Evolutionary conservation across 2,329 filamentous ascomycete species (phyloP).

Genomic region (Golovinomyces cichoracearum): DNA sequence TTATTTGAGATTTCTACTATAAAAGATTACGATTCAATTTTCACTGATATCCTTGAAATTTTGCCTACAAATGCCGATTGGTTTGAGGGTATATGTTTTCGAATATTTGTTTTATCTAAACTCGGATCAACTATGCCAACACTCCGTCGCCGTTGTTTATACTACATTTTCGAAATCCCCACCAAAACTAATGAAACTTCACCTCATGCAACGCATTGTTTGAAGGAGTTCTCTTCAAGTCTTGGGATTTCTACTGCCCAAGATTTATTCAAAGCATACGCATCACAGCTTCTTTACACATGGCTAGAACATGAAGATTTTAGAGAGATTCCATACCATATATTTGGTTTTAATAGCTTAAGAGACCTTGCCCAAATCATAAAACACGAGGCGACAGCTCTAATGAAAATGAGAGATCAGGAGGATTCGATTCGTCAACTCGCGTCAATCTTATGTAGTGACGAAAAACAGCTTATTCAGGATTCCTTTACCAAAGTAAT

Average conservation of each 20-base stretch:
- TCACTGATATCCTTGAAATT: slow-evolving; percentile 55
- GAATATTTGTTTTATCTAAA: slow-evolving; percentile 48
- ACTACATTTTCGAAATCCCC: slow-evolving; percentile 80
- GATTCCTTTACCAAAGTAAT: slow-evolving; percentile 50
- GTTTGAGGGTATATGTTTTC: slow-evolving; percentile 61
- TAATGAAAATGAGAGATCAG: slow-evolving; percentile 60
- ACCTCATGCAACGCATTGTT: slow-evolving; percentile 46
- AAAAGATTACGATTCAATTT: slow-evolving; percentile 56
- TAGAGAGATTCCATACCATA: slow-evolving; percentile 51
- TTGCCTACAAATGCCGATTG: slow-evolving; percentile 49
- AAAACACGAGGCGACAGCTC: slow-evolving; percentile 50
- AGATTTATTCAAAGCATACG: slow-evolving; percentile 58
- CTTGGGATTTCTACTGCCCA: slow-evolving; percentile 39
- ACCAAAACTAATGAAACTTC: slow-evolving; percentile 40
- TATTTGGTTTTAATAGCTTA: slow-evolving; percentile 54
- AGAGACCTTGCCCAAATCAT: slow-evolving; percentile 42
- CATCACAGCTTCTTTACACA: slow-evolving; percentile 69
- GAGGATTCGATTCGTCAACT: slow-evolving; percentile 35
- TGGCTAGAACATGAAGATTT: slow-evolving; percentile 51
- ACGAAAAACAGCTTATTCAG: slow-evolving; percentile 32
- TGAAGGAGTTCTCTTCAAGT: slow-evolving; percentile 36
- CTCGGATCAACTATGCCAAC: slow-evolving; percentile 69
- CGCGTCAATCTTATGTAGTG: slow-evolving; percentile 27
- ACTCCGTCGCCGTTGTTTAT: slow-evolving; percentile 61
- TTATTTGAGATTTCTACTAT: slow-evolving; percentile 68